Evolutionary conservation across 1,284 basidiomycete species (phyloP).

Genomic region (Malassezia arunalokei): DNA sequence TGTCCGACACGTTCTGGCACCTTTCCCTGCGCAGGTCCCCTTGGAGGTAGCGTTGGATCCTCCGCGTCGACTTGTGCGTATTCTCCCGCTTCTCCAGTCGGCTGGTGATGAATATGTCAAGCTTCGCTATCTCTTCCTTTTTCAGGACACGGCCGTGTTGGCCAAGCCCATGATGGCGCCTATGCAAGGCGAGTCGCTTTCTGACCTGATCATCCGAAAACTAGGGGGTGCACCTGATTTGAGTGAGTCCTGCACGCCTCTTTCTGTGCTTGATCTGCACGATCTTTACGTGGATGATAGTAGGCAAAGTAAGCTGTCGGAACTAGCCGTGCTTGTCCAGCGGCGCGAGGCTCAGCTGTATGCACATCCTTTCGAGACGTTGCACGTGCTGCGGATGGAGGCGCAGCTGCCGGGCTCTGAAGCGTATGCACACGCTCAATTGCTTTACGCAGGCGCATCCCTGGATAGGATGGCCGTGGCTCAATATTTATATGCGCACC

Average conservation of each 20-base stretch:
- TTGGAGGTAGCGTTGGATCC: constrained; percentile 55
- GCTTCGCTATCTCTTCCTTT: constrained; percentile 87
- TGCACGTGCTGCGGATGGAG: constrained; percentile 35
- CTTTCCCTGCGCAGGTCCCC: constrained; percentile 8
- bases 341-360: constrained; percentile 53
- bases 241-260: background rate
- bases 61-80: constrained; percentile 68
- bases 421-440: constrained; percentile 54
- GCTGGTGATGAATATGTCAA: constrained; percentile 87
- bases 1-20: background rate
- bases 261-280: constrained; percentile 17
- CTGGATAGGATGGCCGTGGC: constrained; percentile 73
- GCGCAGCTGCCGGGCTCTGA: constrained; percentile 20
- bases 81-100: constrained; percentile 79
- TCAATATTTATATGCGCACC: constrained; percentile 64
- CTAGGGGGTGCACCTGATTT: constrained; percentile 47
- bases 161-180: constrained; percentile 51
- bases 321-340: constrained; percentile 54
- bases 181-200: background rate
- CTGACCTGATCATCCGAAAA: constrained; percentile 4
- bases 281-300: constrained; percentile 15
- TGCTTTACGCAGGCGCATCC: constrained; percentile 72
- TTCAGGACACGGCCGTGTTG: constrained; percentile 82
- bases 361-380: constrained; percentile 24
- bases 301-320: background rate